Percentiles rank a stretch among this genome's conserved stretches.
phyloP scores from a whole-genome alignment of 495 filamentous ascomycete genomes.

The Pyrenula massariospora region DNA sequence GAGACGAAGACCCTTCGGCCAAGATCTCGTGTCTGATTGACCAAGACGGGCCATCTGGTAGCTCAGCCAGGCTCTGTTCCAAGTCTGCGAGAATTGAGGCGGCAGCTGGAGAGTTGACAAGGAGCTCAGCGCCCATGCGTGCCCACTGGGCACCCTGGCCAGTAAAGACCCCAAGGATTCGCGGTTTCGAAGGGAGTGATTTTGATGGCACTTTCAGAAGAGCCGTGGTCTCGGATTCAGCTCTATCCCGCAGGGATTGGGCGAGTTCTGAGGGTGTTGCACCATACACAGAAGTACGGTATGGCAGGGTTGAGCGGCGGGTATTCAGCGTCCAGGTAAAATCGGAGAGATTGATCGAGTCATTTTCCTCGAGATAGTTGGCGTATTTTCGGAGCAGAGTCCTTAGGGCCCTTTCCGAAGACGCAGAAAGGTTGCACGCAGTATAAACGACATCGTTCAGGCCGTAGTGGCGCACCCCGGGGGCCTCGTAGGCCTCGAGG shows the following conservation, averaged over 20 bases:
- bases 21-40: neutral
- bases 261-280: conserved; percentile 10
- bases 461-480: neutral
- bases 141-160: conserved; percentile 27
- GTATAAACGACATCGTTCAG: too few species aligned
- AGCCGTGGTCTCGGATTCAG: too few species aligned
- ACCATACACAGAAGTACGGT: conserved; percentile 14
- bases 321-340: conserved; percentile 12
- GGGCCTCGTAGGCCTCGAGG: conserved; percentile 27
- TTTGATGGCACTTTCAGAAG: conserved; percentile 11
- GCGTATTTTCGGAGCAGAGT: neutral
- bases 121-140: conserved; percentile 21
- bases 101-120: too few species aligned
- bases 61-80: neutral
- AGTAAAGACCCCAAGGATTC: conserved; percentile 18
- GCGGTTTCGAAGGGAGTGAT: conserved; percentile 3
- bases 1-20: neutral
- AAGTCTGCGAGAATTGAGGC: neutral
- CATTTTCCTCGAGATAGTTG: neutral
- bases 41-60: neutral
- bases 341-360: neutral
- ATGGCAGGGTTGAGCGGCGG: conserved; percentile 13
- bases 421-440: neutral
- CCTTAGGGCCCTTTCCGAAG: neutral
- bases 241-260: conserved; percentile 12